A percentile compares a stretch with the other conserved stretches of the same genome.
Evolutionary conservation across 352 stramenopile genomes (phyloP).

Genomic region (Albugo laibachii): DNA sequence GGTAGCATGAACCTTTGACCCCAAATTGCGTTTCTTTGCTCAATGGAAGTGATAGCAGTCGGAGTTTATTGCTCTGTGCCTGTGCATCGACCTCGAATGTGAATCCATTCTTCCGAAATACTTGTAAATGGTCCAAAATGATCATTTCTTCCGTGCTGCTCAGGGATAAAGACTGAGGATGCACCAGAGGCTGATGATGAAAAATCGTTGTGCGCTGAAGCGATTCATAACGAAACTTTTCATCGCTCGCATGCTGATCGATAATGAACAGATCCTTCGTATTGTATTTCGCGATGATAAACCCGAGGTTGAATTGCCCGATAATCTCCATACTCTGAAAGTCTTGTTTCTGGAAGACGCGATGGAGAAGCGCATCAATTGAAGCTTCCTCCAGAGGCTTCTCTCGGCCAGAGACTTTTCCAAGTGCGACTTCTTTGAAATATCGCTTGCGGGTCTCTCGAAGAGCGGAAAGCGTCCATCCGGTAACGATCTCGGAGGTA

Average conservation of each 20-base stretch:
- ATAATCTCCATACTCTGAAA: constrained; percentile 86
- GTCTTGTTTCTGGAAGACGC: constrained; percentile 79
- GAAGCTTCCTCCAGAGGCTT: constrained; percentile 22
- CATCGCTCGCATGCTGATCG: constrained; percentile 97
- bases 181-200: constrained; percentile 89
- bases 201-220: constrained; percentile 77
- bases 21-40: constrained; percentile 78
- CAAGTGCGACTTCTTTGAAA: constrained; percentile 2
- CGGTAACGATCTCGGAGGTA: no score
- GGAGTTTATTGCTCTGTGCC: constrained; percentile 26
- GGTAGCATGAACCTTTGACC: constrained; percentile 21
- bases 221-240: constrained; percentile 73
- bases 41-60: constrained; percentile 66
- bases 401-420: constrained; percentile 10
- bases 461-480: no score
- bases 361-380: constrained; percentile 27
- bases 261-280: constrained; percentile 91
- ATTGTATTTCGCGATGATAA: constrained; percentile 85
- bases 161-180: constrained; percentile 81
- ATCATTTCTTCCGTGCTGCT: constrained; percentile 85
- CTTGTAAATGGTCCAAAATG: constrained; percentile 83
- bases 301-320: constrained; percentile 97
- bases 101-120: constrained; percentile 94
- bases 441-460: neutral
- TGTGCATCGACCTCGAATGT: constrained; percentile 32